Evolutionary conservation across 2,329 filamentous ascomycete species (phyloP).

Genomic region (Diaporthe eres): DNA sequence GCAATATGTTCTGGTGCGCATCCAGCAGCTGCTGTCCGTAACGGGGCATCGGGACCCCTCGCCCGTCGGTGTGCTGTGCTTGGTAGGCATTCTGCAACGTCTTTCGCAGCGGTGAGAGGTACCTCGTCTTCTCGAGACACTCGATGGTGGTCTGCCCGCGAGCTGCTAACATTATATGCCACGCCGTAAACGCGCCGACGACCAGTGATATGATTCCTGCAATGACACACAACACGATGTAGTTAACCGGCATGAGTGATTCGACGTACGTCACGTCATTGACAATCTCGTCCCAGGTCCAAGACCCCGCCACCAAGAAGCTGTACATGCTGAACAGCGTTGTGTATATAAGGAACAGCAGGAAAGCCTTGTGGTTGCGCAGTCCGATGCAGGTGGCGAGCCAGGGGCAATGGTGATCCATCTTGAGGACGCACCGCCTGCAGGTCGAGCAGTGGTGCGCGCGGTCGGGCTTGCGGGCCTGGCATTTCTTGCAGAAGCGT

Average conservation of each 20-base stretch:
- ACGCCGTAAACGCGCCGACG: conserved; percentile 87
- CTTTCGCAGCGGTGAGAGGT: conserved; percentile 84
- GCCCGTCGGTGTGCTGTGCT: conserved; percentile 66
- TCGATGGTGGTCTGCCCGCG: conserved; percentile 95
- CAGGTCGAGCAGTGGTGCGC: conserved; percentile 98
- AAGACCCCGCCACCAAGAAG: conserved; percentile 82
- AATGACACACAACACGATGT: conserved; percentile 87
- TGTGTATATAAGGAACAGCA: conserved; percentile 92
- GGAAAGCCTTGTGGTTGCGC: conserved; percentile 94
- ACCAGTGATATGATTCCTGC: conserved; percentile 93
- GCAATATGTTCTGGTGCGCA: conserved; percentile 84
- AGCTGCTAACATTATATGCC: conserved; percentile 88
- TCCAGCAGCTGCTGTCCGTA: conserved; percentile 83
- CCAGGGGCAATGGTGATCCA: conserved; percentile 99
- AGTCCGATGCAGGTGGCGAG: conserved; percentile 95
- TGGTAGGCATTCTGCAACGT: conserved; percentile 76
- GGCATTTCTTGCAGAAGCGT: conserved; percentile 97
- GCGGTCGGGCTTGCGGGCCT: conserved; percentile 93
- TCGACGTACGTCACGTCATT: conserved; percentile 80
- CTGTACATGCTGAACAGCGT: conserved; percentile 86
- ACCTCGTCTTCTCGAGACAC: conserved; percentile 94
- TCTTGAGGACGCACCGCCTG: conserved; percentile 94
- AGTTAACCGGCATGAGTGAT: conserved; percentile 88
- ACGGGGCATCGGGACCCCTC: conserved; percentile 66
- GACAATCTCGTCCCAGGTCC: conserved; percentile 89